These are phyloP conservation scores for Lactifluus echinatus DNA, from an alignment of 768 basidiomycete genomes.

Conservation along the genomic window DNA sequence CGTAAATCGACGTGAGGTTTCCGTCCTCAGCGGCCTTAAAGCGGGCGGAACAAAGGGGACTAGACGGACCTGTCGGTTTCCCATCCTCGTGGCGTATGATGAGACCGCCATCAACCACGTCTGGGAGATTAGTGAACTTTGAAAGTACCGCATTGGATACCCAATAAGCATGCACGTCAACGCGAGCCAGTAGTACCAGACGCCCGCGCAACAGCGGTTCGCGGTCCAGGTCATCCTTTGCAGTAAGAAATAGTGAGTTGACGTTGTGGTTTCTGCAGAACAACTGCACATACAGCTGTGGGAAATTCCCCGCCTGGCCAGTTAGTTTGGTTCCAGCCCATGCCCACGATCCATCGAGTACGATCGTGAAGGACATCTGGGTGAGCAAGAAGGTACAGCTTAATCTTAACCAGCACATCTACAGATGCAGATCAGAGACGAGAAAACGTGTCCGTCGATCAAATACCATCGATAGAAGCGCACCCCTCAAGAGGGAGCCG, in stretches of 20 bases:
- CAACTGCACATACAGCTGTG: slow-evolving; percentile 44
- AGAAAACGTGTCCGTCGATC: not conserved
- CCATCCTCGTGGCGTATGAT: slow-evolving; percentile 57
- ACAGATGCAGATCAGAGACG: not conserved
- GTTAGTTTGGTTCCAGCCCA: slow-evolving; percentile 92
- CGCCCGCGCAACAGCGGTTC: slow-evolving; percentile 61
- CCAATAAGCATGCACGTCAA: slow-evolving; percentile 86
- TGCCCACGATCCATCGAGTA: slow-evolving; percentile 67
- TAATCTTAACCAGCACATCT: slow-evolving; percentile 61
- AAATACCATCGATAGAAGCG: slow-evolving; percentile 48
- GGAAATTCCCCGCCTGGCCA: slow-evolving; percentile 57
- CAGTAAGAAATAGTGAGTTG: not conserved
- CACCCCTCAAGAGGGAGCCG: slow-evolving; percentile 56
- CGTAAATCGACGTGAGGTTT: not conserved
- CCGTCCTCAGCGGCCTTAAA: not conserved
- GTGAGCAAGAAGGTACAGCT: slow-evolving; percentile 46
- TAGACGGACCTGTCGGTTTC: slow-evolving; percentile 53
- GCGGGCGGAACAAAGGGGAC: not conserved
- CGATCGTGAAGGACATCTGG: slow-evolving; percentile 47
- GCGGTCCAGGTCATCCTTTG: slow-evolving; percentile 60
- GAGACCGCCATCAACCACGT: slow-evolving; percentile 58
- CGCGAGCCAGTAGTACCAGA: slow-evolving; percentile 62
- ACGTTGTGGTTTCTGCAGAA: not conserved
- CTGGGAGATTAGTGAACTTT: slow-evolving; percentile 51
- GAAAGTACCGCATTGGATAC: slow-evolving; percentile 68